Evolutionary conservation across 2,329 filamentous ascomycete genomes (phyloP).

Genomic region (Dryadomyces quercus-mongolicae): DNA sequence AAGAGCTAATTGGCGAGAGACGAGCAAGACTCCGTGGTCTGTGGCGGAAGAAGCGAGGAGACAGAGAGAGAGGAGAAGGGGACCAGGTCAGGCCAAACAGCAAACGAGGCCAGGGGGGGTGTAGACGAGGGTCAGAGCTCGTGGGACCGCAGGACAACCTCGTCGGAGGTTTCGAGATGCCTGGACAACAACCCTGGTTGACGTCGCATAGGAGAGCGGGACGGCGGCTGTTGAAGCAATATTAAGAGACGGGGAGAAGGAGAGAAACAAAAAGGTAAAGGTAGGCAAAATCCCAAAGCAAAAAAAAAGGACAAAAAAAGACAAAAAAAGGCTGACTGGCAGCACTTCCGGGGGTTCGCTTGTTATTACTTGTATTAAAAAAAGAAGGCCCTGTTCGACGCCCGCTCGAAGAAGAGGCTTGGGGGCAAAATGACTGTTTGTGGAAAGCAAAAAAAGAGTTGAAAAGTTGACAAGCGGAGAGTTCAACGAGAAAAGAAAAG

Average conservation of each 20-base stretch:
- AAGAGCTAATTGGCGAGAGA: not conserved
- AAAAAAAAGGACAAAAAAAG: not conserved
- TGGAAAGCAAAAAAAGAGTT: not conserved
- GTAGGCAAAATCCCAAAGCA: not conserved
- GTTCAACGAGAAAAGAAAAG: too few relatives aligned
- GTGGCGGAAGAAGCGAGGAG: not conserved
- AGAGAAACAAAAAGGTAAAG: not conserved
- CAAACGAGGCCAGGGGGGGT: not conserved
- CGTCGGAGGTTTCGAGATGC: constrained; percentile 25
- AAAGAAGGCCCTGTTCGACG: too few relatives aligned
- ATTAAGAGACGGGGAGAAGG: not conserved
- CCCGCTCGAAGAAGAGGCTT: too few relatives aligned
- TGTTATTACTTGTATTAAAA: too few relatives aligned
- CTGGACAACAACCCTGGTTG: constrained; percentile 30
- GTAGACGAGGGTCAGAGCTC: constrained; percentile 21
- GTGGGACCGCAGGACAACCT: constrained; percentile 18
- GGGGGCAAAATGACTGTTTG: too few relatives aligned
- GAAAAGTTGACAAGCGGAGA: not conserved
- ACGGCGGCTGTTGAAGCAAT: not conserved
- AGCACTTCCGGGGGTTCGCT: too few relatives aligned
- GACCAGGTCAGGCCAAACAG: not conserved
- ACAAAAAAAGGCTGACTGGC: not conserved
- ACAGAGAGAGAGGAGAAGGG: not conserved
- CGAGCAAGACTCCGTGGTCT: not conserved
- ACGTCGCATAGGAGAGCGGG: constrained; percentile 29